Percentiles rank a stretch among this genome's conserved stretches.
phyloP scores from a whole-genome alignment of 2,329 filamentous ascomycete species.

The Berkeleyomyces rouxiae region DNA sequence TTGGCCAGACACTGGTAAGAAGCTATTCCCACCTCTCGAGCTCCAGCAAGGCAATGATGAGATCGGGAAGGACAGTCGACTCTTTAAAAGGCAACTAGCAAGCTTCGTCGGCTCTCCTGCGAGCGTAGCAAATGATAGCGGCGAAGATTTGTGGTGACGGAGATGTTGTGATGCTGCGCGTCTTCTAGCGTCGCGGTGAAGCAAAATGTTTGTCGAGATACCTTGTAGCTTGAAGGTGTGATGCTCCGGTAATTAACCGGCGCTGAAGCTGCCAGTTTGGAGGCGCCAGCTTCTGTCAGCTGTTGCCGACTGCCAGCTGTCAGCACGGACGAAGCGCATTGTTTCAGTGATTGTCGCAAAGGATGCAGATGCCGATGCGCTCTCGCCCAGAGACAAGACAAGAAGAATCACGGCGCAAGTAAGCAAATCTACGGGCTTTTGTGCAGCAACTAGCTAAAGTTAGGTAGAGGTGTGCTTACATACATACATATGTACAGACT shows the following conservation, averaged over 20 bases:
- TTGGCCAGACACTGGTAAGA: not conserved
- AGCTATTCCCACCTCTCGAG: not conserved
- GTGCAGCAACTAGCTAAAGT: too few relatives aligned
- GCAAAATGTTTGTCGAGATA: not conserved
- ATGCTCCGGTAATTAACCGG: not conserved
- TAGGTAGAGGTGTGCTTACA: too few relatives aligned
- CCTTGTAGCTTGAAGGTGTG: not conserved
- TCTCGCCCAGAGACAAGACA: not conserved
- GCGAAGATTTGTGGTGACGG: not conserved
- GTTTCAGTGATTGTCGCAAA: not conserved
- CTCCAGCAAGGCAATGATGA: not conserved
- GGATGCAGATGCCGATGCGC: not conserved
- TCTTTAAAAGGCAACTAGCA: too few relatives aligned
- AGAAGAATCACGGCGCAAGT: not conserved
- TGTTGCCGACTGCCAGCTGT: not conserved
- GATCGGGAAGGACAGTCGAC: too few relatives aligned
- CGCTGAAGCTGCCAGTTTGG: not conserved
- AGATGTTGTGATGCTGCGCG: not conserved
- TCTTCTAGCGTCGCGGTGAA: not conserved
- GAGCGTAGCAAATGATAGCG: not conserved
- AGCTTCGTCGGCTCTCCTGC: not conserved
- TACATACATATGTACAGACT: too few relatives aligned
- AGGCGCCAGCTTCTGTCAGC: not conserved
- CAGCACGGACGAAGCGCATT: not conserved
- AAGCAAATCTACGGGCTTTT: too few relatives aligned